Base-by-base conservation (phyloP, 371 early-diverging fungal genomes). In the Chytridiales sp. region DNA sequence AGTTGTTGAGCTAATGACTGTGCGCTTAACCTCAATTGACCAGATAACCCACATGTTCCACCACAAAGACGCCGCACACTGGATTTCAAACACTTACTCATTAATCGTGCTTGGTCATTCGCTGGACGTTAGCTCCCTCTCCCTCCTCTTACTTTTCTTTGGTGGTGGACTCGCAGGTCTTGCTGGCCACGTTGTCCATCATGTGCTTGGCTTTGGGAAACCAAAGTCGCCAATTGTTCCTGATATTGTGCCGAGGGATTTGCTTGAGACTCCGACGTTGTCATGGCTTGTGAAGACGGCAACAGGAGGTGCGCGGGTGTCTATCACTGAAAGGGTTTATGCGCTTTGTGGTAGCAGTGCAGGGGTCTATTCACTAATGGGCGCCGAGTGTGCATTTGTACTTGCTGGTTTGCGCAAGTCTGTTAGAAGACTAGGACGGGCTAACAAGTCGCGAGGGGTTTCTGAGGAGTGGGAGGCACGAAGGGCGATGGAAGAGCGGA, bases 31-130 rank as follows among this genome's bases (percentile, higher is more conserved):
- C n/a, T n/a, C n/a, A n/a, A n/a, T n/a, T n/a, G n/a, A n/a, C n/a
- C n/a, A n/a, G n/a, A 34, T 68, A 22, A 68, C 65, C 15, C 68
- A 71, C 58, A 68, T 68, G 72, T 71, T 71, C 64, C 65, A 64
- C 48, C 72, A 71, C 58, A 15, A 36, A 15, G 68, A 71, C 53
- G 4, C 61, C 29, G 27, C 32, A 11, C 71, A 71, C 59, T 68
- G 61, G 59, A 5, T 59, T 38, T 27, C 46, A 38, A 71, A 71
- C 56, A 57, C 62, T 47, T 68, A 55, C 56, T 38, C 68, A 13
- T 48, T 62, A 6, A 38, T 55, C 24, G 42, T 59, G 11, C 11
- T 64, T 29, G 54, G 56, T 5, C 5, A 21, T 36, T 40, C 34
- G 9, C 55, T 59, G 17, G 51, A 50, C 47, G 22, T 52, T 11